phyloP scores from a whole-genome alignment of 108 stramenopile genomes.

The Fragilaria radians region DNA sequence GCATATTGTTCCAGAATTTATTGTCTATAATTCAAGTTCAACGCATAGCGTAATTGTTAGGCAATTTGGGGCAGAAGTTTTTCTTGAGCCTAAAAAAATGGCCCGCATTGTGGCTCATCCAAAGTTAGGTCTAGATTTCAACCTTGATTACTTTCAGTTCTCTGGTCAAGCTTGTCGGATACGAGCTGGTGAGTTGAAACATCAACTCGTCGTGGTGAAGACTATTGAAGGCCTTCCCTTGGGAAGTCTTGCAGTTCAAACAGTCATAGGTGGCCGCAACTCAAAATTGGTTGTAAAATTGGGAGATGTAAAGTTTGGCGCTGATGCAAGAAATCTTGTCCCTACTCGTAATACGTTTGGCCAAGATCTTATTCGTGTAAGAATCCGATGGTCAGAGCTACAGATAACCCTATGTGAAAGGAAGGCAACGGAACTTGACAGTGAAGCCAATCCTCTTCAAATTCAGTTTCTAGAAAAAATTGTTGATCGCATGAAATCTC shows the following conservation, averaged over 20 bases:
- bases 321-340: background rate
- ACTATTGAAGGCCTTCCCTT: constrained; percentile 39
- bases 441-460: no score
- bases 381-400: constrained; percentile 75
- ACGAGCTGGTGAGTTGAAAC: constrained; percentile 56
- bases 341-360: constrained; percentile 23
- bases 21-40: constrained; percentile 72
- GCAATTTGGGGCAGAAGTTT: constrained; percentile 17
- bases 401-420: constrained; percentile 63
- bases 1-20: constrained; percentile 78
- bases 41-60: constrained; percentile 28
- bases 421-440: background rate
- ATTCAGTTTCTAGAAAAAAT: constrained; percentile 13
- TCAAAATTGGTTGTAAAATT: constrained; percentile 76
- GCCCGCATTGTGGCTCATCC: constrained; percentile 7
- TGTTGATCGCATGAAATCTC: constrained; percentile 9
- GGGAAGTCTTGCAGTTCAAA: constrained; percentile 76
- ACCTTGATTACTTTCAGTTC: constrained; percentile 25
- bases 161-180: constrained; percentile 51
- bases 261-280: constrained; percentile 62
- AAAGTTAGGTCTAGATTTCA: constrained; percentile 9
- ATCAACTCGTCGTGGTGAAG: constrained; percentile 50
- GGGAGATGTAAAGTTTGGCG: constrained; percentile 48
- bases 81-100: constrained; percentile 26
- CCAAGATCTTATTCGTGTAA: constrained; percentile 61